Conservation (phyloP, 371 early-diverging fungal species). For the Mucor ambiguus region DNA sequence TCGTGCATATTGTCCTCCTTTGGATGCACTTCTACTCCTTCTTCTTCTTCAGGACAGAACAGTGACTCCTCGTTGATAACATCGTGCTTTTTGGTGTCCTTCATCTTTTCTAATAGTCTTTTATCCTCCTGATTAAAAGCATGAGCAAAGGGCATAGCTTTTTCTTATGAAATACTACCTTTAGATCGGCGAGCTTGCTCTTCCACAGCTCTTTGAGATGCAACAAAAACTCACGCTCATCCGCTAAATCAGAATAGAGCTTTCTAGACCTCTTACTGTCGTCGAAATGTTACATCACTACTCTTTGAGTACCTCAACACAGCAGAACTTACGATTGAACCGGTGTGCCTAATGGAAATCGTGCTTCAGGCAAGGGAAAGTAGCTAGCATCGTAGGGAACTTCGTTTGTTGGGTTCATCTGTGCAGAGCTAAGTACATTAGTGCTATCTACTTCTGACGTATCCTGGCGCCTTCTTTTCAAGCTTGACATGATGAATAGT, state of each 20-base stretch:
- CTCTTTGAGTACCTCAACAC: not conserved
- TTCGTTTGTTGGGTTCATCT: not conserved
- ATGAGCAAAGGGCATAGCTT: not conserved
- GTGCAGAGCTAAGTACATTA: not conserved
- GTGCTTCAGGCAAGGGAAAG: conserved; percentile 10
- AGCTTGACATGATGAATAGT: not conserved
- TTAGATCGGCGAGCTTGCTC: conserved; percentile 7
- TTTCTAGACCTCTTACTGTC: conserved; percentile 13
- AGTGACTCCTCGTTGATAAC: not conserved
- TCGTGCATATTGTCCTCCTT: not conserved
- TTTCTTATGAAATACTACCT: conserved; percentile 1
- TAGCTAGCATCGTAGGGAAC: not conserved
- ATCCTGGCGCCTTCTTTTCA: not conserved
- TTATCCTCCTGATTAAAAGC: conserved; percentile 9
- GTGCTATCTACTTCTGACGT: not conserved
- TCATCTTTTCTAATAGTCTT: conserved; percentile 19
- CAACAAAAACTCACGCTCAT: conserved; percentile 12
- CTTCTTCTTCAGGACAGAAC: conserved; percentile 3
- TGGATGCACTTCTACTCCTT: not conserved
- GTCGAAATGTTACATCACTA: not conserved
- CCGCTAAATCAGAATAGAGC: conserved; percentile 9
- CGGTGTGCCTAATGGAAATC: conserved; percentile 15
- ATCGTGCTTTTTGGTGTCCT: conserved; percentile 1
- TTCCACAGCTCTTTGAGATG: conserved; percentile 12
- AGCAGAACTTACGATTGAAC: not conserved